Base-by-base conservation (phyloP, 108 stramenopile genomes). In the Skeletonema menzelii region DNA sequence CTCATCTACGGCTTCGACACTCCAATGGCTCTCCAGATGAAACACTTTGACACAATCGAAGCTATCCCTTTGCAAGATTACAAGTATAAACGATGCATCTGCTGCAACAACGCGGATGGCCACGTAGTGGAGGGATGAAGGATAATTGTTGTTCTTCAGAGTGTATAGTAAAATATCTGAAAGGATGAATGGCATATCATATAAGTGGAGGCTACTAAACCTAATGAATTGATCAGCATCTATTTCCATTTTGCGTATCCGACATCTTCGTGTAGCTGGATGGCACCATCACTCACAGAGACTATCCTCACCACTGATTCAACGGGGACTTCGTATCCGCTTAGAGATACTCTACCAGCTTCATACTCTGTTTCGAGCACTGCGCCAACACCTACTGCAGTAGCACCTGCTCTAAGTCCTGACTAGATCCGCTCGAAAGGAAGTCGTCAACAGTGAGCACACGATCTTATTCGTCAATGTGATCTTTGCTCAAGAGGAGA, bases 391-490 rank as follows among this genome's bases (percentile, higher is more conserved):
- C 95, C 95, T 26, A 93, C 88, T 17, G 88, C 77, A 13, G 81
- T 82, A 12, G 95, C 95, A 10, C 88, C 95, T 0, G 95, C 81
- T 26, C 95, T 44, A 83, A 80, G 26, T 93, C 95, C 65, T 96
- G 95, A 57, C 88, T 84, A 14, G 87, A 72, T n/a, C 95, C 95
- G 49, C 89, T 88, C 30, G 88, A 89, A 11, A 96, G 80, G 83
- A 96, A 93, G 59, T 96, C 95, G 70, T 96, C 95, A 10, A 96
- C 86, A 47, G 93, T 79, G 26, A 96, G 80, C n/a, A 96, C 78
- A n/a, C 92, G 83, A 79, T 96, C 95, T 22, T 84, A 84, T 34
- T 82, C 70, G 49, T 87, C 80, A 4, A 96, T 42, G 67, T 96
- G 95, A 58, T 73, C 76, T 68, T 84, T 92, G 68, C 86, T 86